Base-by-base conservation (phyloP, 2,329 filamentous ascomycete genomes). In the Diaporthe destruens region DNA sequence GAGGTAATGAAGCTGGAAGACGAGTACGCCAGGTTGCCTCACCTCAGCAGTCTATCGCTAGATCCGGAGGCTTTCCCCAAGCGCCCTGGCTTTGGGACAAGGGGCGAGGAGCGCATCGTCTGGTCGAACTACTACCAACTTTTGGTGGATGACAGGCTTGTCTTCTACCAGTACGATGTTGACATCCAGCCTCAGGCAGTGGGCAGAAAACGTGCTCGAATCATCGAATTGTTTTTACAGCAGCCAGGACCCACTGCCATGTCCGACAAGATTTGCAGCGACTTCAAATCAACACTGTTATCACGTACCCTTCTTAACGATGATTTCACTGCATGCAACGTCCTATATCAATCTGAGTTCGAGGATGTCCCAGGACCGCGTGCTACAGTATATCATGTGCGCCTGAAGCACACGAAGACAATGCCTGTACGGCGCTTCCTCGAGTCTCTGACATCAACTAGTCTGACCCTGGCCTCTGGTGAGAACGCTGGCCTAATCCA, bases 401-500 rank as follows among this genome's bases (percentile, higher is more conserved):
- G 18, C 1, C 42, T 69, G 14, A 6, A 23, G 54, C 34, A 59
- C 12, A 57, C 34, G 4, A 71, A 32, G 5, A 56, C 12, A 6
- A 16, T 69, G 2, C 42, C 42, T 6, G 32, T 69, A 6, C 42
- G 32, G n/a, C 9, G 5, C 1, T 34, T 71, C 3, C 25, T 66
- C 11, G 36, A 51, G n/a, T 55, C 8, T 29, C 3, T 66, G 3
- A 65, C 29, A 8, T 18, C 20, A 1, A 36, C 59, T 0, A 23
- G 18, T 20, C 6, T 51, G 29, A 5, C 59, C 2, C 2, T 20
- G 2, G 6, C 59, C 23, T 36, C 25, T 7, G n/a, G 71, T 7
- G 76, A 79, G 14, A 78, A 79, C 72, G 57, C 74, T n/a, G 72
- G 75, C 7, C 76, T 94, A n/a, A 85, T 95, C 2, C 95, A 93